Evolutionary conservation across 1,139 yeast species (phyloP).

Genomic region (Suhomyces panamericanus): DNA sequence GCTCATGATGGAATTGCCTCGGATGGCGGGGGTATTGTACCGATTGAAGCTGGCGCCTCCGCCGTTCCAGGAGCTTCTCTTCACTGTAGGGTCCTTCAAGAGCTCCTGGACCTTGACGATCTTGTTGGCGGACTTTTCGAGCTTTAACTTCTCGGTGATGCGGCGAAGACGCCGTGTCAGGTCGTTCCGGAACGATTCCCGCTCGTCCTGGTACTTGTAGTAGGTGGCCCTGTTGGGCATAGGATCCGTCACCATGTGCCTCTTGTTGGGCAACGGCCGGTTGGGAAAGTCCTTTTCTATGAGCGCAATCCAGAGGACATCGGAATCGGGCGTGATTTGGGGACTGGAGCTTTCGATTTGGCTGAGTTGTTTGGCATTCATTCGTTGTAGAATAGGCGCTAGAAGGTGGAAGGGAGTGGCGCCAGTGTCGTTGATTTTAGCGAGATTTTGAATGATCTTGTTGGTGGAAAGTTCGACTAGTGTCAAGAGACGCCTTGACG

Average conservation of each 20-base stretch:
- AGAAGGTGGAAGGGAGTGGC: conserved; percentile 51
- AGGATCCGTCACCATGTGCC: conserved; percentile 3
- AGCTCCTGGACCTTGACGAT: conserved; percentile 42
- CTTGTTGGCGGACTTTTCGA: conserved; percentile 48
- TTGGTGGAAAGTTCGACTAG: conserved; percentile 20
- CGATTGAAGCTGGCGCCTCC: conserved; percentile 13
- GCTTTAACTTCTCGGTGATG: conserved; percentile 41
- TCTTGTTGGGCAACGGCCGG: conserved; percentile 26
- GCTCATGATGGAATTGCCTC: conserved; percentile 33
- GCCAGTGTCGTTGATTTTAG: conserved; percentile 41
- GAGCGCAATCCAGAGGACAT: conserved; percentile 49
- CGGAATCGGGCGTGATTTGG: conserved; percentile 48
- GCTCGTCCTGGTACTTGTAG: conserved; percentile 43
- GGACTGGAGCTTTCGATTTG: conserved; percentile 47
- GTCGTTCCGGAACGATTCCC: conserved; percentile 47
- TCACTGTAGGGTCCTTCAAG: conserved; percentile 41
- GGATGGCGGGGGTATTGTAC: conserved; percentile 6
- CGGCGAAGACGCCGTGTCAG: conserved; percentile 51
- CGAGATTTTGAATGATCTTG: conserved; percentile 21
- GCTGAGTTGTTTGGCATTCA: conserved; percentile 49
- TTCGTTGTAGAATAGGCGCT: conserved; percentile 41
- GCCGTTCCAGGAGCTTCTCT: conserved; percentile 19
- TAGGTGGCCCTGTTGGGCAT: conserved; percentile 48
- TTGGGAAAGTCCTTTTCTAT: conserved; percentile 53
- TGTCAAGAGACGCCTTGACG: conserved; percentile 10